Conservation (phyloP, 169 alveolate genomes). For the Plasmodium fragile region DNA sequence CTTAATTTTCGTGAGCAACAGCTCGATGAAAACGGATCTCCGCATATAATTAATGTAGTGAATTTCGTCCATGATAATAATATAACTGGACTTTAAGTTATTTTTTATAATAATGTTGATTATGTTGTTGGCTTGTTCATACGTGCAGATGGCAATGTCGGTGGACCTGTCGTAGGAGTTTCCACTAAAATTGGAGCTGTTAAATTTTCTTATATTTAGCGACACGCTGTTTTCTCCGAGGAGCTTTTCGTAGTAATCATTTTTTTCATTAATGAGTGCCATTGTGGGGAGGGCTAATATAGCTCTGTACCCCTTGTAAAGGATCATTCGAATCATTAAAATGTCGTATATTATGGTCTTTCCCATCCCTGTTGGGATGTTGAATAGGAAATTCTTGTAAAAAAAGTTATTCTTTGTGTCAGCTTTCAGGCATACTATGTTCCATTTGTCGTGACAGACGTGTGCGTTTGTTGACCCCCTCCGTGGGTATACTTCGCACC, state of each 20-base stretch:
- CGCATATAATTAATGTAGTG: conserved; percentile 37
- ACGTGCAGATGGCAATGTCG: conserved; percentile 68
- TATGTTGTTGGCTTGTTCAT: conserved; percentile 69
- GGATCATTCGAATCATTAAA: conserved; percentile 29
- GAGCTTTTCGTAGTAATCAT: conserved; percentile 59
- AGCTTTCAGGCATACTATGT: neutral
- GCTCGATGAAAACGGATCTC: conserved; percentile 34
- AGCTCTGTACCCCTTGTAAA: conserved; percentile 53
- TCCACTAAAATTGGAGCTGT: conserved; percentile 53
- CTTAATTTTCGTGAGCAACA: conserved; percentile 53
- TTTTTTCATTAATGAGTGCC: conserved; percentile 54
- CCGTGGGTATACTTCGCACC: neutral
- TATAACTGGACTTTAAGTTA: conserved; percentile 30
- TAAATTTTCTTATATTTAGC: conserved; percentile 52
- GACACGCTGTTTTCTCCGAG: conserved; percentile 67
- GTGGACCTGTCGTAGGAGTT: conserved; percentile 33
- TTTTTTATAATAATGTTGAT: conserved; percentile 51
- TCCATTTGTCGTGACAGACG: neutral
- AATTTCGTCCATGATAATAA: conserved; percentile 64
- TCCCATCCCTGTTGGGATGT: conserved; percentile 74
- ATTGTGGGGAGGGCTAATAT: conserved; percentile 50
- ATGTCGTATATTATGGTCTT: conserved; percentile 63
- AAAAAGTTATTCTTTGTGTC: neutral
- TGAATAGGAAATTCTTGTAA: conserved; percentile 44
- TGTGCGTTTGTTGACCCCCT: neutral